Conservation (phyloP, 805 yeast species). For the Saccharomycopsis amapae region DNA sequence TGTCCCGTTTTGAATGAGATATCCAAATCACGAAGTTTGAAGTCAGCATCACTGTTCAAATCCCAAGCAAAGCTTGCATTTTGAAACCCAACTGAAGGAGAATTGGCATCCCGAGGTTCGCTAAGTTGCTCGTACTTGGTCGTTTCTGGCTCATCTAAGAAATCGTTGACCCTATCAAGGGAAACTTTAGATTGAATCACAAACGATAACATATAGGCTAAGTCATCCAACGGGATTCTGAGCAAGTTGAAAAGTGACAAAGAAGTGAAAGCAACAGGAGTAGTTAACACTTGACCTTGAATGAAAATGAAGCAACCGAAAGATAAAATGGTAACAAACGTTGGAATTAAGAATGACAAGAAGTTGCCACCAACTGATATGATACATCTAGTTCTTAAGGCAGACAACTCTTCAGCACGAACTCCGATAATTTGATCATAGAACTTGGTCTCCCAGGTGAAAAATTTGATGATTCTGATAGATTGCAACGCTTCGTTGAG, state of each 20-base stretch:
- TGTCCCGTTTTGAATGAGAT: slow-evolving; percentile 68
- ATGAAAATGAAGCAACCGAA: slow-evolving; percentile 75
- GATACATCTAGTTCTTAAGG: slow-evolving; percentile 47
- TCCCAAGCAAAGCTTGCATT: slow-evolving; percentile 80
- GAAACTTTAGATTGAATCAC: slow-evolving; percentile 91
- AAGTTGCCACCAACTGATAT: slow-evolving; percentile 63
- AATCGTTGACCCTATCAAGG: slow-evolving; percentile 76
- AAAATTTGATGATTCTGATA: slow-evolving; percentile 87
- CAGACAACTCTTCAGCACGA: slow-evolving; percentile 77
- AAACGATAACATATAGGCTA: slow-evolving; percentile 81
- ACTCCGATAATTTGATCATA: slow-evolving; percentile 60
- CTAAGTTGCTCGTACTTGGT: slow-evolving; percentile 78
- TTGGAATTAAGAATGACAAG: slow-evolving; percentile 79
- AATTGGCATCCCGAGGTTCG: slow-evolving; percentile 41
- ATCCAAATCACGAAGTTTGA: slow-evolving; percentile 69
- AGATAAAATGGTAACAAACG: slow-evolving; percentile 70
- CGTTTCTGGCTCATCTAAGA: slow-evolving; percentile 77
- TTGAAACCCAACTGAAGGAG: slow-evolving; percentile 70
- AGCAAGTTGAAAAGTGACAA: slow-evolving; percentile 74
- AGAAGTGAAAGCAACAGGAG: slow-evolving; percentile 92
- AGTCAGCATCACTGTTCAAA: slow-evolving; percentile 45
- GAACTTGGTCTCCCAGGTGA: slow-evolving; percentile 92
- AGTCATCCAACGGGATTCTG: slow-evolving; percentile 82
- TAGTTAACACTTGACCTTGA: slow-evolving; percentile 65
- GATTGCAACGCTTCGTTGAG: slow-evolving; percentile 88